phyloP scores from a whole-genome alignment of 2,329 filamentous ascomycete species.

The Exophiala calicioides region DNA sequence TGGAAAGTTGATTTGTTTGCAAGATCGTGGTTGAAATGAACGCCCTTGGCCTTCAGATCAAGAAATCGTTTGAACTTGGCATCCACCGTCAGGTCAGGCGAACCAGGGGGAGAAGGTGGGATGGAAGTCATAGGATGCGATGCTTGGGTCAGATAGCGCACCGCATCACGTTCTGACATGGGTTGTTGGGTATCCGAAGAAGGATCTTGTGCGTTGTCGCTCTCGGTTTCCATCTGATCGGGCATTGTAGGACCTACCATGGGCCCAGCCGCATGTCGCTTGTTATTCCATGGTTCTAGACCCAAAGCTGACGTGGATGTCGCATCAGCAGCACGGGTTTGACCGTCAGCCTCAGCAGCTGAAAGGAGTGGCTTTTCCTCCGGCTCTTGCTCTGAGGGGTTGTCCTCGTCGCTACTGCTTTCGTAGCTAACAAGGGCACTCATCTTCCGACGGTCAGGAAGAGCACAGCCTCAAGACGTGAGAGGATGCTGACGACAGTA shows the following conservation, averaged over 20 bases:
- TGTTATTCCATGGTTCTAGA: background rate
- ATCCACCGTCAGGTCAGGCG: constrained; percentile 47
- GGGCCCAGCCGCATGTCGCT: constrained; percentile 8
- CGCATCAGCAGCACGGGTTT: background rate
- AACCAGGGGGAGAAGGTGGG: constrained; percentile 49
- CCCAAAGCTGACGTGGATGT: background rate
- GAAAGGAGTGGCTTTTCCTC: background rate
- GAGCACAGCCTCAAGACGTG: background rate
- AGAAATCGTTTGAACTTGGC: constrained; percentile 63
- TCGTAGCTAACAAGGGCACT: constrained; percentile 44
- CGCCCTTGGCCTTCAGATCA: constrained; percentile 60
- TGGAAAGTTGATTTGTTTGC: constrained; percentile 58
- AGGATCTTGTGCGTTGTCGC: constrained; percentile 12
- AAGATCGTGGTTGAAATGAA: constrained; percentile 66
- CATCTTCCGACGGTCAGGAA: constrained; percentile 18
- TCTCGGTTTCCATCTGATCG: constrained; percentile 6
- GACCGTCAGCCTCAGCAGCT: background rate
- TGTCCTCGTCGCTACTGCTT: constrained; percentile 50
- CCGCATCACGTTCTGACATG: constrained; percentile 38
- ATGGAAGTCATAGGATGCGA: constrained; percentile 48
- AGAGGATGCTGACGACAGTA: background rate
- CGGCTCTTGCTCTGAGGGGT: constrained; percentile 19
- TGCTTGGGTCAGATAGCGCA: constrained; percentile 60
- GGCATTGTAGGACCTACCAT: constrained; percentile 29
- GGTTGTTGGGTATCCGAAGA: constrained; percentile 7